These are phyloP conservation scores for Coniochaeta sp. DNA, from an alignment of 2,329 filamentous ascomycete genomes.

Conservation along the genomic window DNA sequence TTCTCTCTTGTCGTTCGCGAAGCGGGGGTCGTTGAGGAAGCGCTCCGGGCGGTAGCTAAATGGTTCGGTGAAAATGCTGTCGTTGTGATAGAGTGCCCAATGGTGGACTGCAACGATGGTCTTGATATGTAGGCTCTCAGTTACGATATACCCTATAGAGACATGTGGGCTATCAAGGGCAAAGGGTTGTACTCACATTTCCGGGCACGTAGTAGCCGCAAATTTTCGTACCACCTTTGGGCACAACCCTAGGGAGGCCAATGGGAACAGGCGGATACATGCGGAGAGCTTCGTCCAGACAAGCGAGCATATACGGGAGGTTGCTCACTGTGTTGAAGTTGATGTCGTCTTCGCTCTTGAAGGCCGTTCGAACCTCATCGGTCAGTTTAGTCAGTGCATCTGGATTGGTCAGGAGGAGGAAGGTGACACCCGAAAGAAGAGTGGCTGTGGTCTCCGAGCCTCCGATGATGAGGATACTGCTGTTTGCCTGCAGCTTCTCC, in stretches of 20 bases:
- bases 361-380: constrained; percentile 9
- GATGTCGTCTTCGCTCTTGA: constrained; percentile 9
- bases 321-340: constrained; percentile 13
- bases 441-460: constrained; percentile 11
- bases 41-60: constrained; percentile 19
- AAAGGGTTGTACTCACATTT: too few species aligned
- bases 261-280: constrained; percentile 13
- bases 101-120: constrained; percentile 28
- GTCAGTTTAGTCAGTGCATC: constrained; percentile 6
- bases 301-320: constrained; percentile 19
- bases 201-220: constrained; percentile 19
- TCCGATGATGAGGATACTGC: constrained; percentile 2
- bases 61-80: constrained; percentile 16
- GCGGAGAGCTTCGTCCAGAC: constrained; percentile 19
- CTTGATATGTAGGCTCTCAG: too few species aligned
- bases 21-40: constrained; percentile 17
- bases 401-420: constrained; percentile 12
- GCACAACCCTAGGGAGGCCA: constrained; percentile 11
- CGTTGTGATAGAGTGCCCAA: constrained; percentile 12
- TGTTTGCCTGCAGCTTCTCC: neutral
- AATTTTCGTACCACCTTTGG: constrained; percentile 13
- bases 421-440: constrained; percentile 4
- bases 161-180: too few species aligned
- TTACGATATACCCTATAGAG: too few species aligned
- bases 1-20: constrained; percentile 4